Evolutionary conservation across 208 protist genomes (phyloP), one percentile per base, ranked within the genome.

Genomic region (Leishmania lainsoni): DNA sequence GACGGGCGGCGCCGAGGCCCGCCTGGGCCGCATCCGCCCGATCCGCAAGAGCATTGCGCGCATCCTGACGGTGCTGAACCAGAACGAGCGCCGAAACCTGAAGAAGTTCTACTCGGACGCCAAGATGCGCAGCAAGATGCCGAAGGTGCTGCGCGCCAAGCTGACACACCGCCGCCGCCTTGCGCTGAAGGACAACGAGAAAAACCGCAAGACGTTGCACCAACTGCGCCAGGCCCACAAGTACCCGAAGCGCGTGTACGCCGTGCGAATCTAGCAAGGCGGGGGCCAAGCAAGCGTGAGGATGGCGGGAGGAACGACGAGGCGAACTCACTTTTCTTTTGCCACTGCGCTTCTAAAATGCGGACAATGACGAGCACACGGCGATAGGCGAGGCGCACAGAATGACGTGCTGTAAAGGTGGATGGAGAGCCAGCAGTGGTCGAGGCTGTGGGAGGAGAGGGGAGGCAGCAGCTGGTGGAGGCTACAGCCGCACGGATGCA

Each of bases 51-150:
- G 90, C 82, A 98, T 99, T 81, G 99, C 99, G 32, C 95, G 97
- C 85, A 97, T 99, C 66, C 86, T 99, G 83, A 99, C 99, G 22
- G 98, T 99, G 75, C 94, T 99, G 77, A 99, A 98, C 94, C 93
- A 99, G 94, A 99, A 96, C 73, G 90, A 99, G 92, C 92, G 92
- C 86, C 79, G 87, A 29, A 91, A 97, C 86, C 93, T 99, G 63
- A 92, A 96, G 76, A 96, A 97, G 87, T 94, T 98, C 87, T 99
- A 99, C 92, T 88, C 91, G 75, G 95, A 94, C 61, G 93, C 97
- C 87, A 99, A 97, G 95, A 75, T 97, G 84, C 89, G 87, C 81
- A 80, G 51, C 66, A 92, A 90, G 80, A 92, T 87, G 65, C 94
- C 94, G 78, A 97, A 95, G 89, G 84, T 86, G 58, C 92, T 98